phyloP scores from a whole-genome alignment of 2,329 filamentous ascomycete genomes.

The Torrubiellomyces zombiae region DNA sequence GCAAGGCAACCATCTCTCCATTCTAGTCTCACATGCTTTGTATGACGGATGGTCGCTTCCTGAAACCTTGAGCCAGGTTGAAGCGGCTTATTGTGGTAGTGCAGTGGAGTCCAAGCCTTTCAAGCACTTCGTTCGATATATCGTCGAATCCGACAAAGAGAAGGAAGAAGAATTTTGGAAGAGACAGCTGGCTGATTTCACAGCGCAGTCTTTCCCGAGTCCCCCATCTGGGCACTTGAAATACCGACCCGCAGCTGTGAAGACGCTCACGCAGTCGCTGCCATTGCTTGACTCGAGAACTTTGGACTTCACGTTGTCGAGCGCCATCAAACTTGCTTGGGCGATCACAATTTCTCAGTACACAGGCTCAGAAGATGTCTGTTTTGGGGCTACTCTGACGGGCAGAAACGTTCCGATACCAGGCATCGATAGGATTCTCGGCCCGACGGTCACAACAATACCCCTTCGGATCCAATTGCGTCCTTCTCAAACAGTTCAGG shows the following conservation, averaged over 20 bases:
- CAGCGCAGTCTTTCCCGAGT: neutral
- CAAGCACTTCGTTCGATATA: neutral
- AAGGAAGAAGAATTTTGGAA: neutral
- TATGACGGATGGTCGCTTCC: neutral
- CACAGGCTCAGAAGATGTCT: constrained; percentile 1
- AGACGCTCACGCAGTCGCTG: neutral
- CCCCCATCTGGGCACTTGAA: neutral
- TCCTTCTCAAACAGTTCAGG: constrained; percentile 12
- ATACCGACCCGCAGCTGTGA: neutral
- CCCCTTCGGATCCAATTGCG: constrained; percentile 9
- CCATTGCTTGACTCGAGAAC: neutral
- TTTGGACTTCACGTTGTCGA: neutral
- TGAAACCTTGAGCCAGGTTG: neutral
- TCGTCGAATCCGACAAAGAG: neutral
- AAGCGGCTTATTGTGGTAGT: neutral
- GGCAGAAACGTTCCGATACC: constrained; percentile 1
- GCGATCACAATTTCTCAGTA: neutral
- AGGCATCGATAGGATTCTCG: neutral
- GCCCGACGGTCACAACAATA: constrained; percentile 7
- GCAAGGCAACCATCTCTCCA: neutral
- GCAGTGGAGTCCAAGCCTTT: neutral
- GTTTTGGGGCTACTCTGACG: constrained; percentile 1
- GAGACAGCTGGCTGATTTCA: neutral
- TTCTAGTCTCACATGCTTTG: neutral
- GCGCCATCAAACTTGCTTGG: constrained; percentile 1